Conservation (phyloP, 805 yeast species). For the Lipomyces orientalis region DNA sequence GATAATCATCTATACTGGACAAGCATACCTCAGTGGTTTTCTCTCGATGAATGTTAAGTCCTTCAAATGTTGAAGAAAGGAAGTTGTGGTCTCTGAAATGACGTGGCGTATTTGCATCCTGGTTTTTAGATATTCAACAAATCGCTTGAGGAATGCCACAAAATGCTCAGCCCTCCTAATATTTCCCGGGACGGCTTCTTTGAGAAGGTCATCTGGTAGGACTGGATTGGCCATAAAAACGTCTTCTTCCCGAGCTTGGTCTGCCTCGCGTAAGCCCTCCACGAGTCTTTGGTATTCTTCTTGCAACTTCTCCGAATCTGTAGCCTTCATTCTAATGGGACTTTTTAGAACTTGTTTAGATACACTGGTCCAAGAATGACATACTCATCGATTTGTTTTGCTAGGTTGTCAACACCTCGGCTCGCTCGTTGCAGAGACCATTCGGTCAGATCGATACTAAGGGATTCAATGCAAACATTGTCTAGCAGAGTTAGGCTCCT, state of each 20-base stretch:
- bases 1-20: neutral
- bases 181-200: constrained; percentile 96
- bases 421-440: constrained; percentile 86
- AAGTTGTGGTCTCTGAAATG: constrained; percentile 95
- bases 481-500: constrained; percentile 42
- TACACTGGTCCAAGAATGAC: neutral
- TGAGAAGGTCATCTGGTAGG: constrained; percentile 79
- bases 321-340: constrained; percentile 59
- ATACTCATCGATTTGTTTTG: constrained; percentile 74
- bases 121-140: constrained; percentile 92
- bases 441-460: constrained; percentile 89
- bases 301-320: constrained; percentile 82
- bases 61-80: constrained; percentile 89
- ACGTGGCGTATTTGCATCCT: constrained; percentile 98
- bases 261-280: constrained; percentile 84
- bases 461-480: constrained; percentile 96
- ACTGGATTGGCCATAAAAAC: constrained; percentile 86
- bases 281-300: constrained; percentile 91
- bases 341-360: neutral
- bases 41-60: constrained; percentile 90
- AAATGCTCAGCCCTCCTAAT: constrained; percentile 97
- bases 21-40: constrained; percentile 66
- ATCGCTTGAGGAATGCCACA: constrained; percentile 87
- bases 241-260: constrained; percentile 65
- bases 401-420: constrained; percentile 79